Percentiles rank a stretch among this genome's conserved stretches.
Conservation (phyloP, 768 basidiomycete genomes). For the Porphyrellus cyaneotinctus region DNA sequence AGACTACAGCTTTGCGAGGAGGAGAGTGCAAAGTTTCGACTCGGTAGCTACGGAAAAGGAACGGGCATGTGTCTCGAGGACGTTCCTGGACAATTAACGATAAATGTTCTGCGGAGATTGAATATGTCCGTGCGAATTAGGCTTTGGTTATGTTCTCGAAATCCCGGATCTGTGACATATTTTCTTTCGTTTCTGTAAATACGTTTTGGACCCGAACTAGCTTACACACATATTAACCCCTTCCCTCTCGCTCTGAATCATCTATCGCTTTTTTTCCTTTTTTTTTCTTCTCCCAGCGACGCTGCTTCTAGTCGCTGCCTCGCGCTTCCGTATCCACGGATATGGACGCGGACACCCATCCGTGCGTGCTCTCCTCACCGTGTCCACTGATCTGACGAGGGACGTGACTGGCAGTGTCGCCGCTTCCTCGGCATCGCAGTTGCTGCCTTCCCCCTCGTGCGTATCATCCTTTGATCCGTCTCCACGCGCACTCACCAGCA, state of each 20-base stretch:
- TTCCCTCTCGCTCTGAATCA: slow-evolving; percentile 17
- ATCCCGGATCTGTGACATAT: slow-evolving; percentile 40
- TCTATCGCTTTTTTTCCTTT: slow-evolving; percentile 9
- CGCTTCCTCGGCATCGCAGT: slow-evolving; percentile 12
- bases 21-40: slow-evolving; percentile 19
- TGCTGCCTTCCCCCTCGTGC: slow-evolving; percentile 17
- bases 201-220: slow-evolving; percentile 36
- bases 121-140: slow-evolving; percentile 32
- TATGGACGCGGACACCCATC: slow-evolving; percentile 19
- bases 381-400: slow-evolving; percentile 15
- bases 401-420: slow-evolving; percentile 12
- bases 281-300: slow-evolving; percentile 2
- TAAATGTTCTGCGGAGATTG: slow-evolving; percentile 32
- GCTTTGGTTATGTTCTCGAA: slow-evolving; percentile 39
- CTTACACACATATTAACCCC: slow-evolving; percentile 34
- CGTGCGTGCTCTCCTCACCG: slow-evolving; percentile 14
- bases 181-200: slow-evolving; percentile 39
- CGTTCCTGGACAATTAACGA: slow-evolving; percentile 32
- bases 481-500: slow-evolving; percentile 10
- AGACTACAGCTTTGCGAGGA: neutral
- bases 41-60: slow-evolving; percentile 20
- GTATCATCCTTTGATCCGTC: slow-evolving; percentile 18
- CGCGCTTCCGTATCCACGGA: slow-evolving; percentile 9
- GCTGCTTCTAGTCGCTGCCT: slow-evolving; percentile 1
- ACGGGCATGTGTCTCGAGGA: slow-evolving; percentile 22